Base-by-base conservation (phyloP, 2,329 filamentous ascomycete genomes). In the Dothidotthia symphoricarpi region DNA sequence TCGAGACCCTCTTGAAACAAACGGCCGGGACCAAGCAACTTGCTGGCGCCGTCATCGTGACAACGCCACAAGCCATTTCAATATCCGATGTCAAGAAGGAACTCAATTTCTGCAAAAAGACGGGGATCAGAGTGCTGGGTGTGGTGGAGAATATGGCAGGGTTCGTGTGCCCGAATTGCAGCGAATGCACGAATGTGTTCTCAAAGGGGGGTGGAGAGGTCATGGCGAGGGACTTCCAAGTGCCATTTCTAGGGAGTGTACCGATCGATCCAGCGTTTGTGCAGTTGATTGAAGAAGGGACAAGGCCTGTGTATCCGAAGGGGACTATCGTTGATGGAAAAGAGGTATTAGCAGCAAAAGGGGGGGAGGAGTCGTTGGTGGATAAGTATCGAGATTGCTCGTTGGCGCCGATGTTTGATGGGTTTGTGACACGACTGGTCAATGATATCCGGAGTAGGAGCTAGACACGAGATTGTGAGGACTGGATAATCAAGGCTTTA, bases 91-190 rank as follows among this genome's bases (percentile, higher is more conserved):
- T 98, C 25, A 84, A 88, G 59, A 96, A 95, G 63, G 90, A 95
- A 67, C 77, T 95, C 48, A 95, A 95, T 65, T 95, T 96, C 63
- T 96, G 90, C 69, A 74, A 75, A 34, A 95, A 95, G 71, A 91
- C 87, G 1, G 78, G 80, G 19, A 83, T 95, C 32, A 75, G 77
- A 2, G 81, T 94, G 24, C 73, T 97, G 9, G 93, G 93, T 0
- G 90, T 98, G 1, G 79, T 98, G 30, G 93, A 98, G 71, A 98
- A 98, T 64, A 97, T 98, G 93, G 85, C 83, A 51, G 88, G 88
- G 2, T 94, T 87, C 55, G 85, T 93, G n/a, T 93, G 87, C 60
- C 80, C 80, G 11, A 82, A 80, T 44, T 83, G 80, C 59, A 76
- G 76, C 34, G 89, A 96, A 64, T 94, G 91, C 68, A 95, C 88